Conservation (phyloP, 2,329 filamentous ascomycete genomes). For the Phialocephala sp. region DNA sequence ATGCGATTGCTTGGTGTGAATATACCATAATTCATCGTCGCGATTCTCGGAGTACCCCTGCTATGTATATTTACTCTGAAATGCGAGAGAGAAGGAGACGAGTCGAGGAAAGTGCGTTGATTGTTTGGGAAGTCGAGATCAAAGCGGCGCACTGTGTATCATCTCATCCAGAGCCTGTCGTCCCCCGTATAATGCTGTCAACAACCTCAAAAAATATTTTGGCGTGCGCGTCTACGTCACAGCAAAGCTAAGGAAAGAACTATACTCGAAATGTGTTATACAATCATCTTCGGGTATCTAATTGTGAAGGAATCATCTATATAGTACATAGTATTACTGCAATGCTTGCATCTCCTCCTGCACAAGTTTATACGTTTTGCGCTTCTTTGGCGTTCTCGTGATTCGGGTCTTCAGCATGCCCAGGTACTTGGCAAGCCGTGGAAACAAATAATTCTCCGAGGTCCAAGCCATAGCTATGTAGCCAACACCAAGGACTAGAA, state of each 20-base stretch:
- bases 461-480: slow-evolving; percentile 74
- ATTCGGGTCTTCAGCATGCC: slow-evolving; percentile 65
- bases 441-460: slow-evolving; percentile 75
- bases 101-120: slow-evolving; percentile 10
- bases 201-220: slow-evolving; percentile 8
- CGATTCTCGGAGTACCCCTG: background rate
- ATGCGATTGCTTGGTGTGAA: background rate
- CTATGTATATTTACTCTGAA: background rate
- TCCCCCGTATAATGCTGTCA: slow-evolving; percentile 26
- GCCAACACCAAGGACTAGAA: slow-evolving; percentile 71
- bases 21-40: slow-evolving; percentile 40
- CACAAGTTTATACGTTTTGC: slow-evolving; percentile 88
- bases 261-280: slow-evolving; percentile 7
- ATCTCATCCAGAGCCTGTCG: slow-evolving; percentile 29
- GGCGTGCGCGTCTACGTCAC: slow-evolving; percentile 15
- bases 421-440: slow-evolving; percentile 68
- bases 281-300: slow-evolving; percentile 4
- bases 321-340: slow-evolving; percentile 23
- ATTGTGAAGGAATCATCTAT: slow-evolving; percentile 12
- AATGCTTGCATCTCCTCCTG: slow-evolving; percentile 63
- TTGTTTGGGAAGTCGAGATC: slow-evolving; percentile 22
- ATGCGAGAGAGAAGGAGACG: background rate
- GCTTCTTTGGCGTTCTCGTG: slow-evolving; percentile 69
- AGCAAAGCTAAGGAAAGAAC: background rate
- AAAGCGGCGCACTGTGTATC: slow-evolving; percentile 31